Conservation (phyloP, 495 filamentous ascomycete species). For the Saxophila tyrrhenica region DNA sequence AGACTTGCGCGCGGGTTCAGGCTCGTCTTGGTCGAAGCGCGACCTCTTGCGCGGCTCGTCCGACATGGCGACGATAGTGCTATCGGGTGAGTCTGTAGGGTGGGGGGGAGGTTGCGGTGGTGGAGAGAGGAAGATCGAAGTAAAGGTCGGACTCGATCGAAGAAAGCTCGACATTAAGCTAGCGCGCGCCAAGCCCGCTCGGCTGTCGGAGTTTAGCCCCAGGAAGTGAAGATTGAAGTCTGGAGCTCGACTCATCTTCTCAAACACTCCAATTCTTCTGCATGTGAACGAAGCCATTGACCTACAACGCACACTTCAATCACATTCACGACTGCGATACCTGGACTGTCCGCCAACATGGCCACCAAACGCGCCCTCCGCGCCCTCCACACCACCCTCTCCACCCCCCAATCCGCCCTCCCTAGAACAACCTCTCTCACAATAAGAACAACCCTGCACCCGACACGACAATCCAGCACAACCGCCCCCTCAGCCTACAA, state of each 20-base stretch:
- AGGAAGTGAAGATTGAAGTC: no score
- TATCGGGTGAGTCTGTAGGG: no score
- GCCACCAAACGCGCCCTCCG: constrained; percentile 30
- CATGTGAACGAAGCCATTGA: not conserved
- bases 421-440: constrained; percentile 11
- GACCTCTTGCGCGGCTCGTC: constrained; percentile 80
- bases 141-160: not conserved
- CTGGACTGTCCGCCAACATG: constrained; percentile 19
- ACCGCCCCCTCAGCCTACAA: constrained; percentile 96
- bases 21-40: constrained; percentile 81
- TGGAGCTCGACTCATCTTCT: no score
- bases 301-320: not conserved
- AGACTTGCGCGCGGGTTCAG: constrained; percentile 57
- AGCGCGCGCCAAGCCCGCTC: no score
- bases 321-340: not conserved
- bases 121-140: not conserved
- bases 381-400: constrained; percentile 20
- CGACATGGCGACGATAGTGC: constrained; percentile 45
- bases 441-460: constrained; percentile 14
- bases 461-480: constrained; percentile 44
- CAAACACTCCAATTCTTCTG: no score
- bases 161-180: no score
- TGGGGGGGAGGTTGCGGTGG: not conserved
- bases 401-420: not conserved
- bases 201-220: no score